Conservation (phyloP, 495 filamentous ascomycete genomes). For the Hypoxylon fragiforme region DNA sequence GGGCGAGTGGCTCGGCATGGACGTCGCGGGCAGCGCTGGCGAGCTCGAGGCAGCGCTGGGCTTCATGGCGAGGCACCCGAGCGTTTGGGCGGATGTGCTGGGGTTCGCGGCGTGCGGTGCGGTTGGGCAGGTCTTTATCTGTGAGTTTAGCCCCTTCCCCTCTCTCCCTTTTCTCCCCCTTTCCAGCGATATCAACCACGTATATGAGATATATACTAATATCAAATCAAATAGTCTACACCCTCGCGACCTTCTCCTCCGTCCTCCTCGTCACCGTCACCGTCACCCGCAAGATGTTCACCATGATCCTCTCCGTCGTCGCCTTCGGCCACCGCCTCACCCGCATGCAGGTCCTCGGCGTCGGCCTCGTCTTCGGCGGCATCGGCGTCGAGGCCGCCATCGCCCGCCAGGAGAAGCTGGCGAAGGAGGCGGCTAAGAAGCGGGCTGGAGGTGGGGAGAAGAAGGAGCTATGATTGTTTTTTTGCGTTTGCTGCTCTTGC, state of each 20-base stretch:
- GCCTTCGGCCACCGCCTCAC: constrained; percentile 89
- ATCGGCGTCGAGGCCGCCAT: constrained; percentile 89
- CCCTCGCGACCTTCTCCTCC: constrained; percentile 85
- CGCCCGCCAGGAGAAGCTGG: constrained; percentile 78
- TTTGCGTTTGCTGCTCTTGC: background rate
- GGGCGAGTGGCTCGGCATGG: constrained; percentile 68
- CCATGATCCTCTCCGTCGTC: constrained; percentile 93
- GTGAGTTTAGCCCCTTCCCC: constrained; percentile 46
- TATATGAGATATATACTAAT: too few relatives aligned
- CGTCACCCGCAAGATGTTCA: constrained; percentile 97
- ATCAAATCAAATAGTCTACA: constrained; percentile 69
- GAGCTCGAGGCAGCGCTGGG: constrained; percentile 78
- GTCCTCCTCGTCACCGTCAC: constrained; percentile 94
- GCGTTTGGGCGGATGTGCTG: constrained; percentile 80
- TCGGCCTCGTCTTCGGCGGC: constrained; percentile 90
- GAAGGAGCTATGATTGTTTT: constrained; percentile 38
- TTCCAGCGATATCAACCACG: background rate
- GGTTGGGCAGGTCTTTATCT: constrained; percentile 95
- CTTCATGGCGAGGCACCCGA: constrained; percentile 77
- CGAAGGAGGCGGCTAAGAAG: constrained; percentile 71
- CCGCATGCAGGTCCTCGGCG: constrained; percentile 87
- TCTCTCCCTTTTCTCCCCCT: constrained; percentile 3
- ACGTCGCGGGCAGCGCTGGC: constrained; percentile 59
- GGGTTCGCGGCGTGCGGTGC: constrained; percentile 92
- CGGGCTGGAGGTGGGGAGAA: constrained; percentile 41